A percentile compares a stretch with the other conserved stretches of the same genome.
Evolutionary conservation across 345 rosid species (phyloP).

Genomic region (Streptanthus diversifolius): DNA sequence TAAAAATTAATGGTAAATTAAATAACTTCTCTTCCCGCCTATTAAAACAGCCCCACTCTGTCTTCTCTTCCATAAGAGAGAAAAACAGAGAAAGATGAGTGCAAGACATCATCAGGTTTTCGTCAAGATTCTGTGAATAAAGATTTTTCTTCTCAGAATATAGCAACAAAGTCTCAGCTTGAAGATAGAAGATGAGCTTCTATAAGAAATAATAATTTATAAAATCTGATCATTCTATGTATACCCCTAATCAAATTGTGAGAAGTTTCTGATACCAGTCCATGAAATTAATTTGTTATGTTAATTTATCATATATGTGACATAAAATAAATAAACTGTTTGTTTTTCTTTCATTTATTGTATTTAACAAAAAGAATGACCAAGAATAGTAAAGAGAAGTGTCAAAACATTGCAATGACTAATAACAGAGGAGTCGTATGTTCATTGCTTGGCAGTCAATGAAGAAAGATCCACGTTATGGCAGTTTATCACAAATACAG

Average conservation of each 20-base stretch:
- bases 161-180: constrained; percentile 1
- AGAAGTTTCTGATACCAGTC: not conserved
- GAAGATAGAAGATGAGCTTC: not conserved
- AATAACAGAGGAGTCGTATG: constrained; percentile 6
- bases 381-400: constrained; percentile 26
- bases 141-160: constrained; percentile 7
- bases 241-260: constrained; percentile 7
- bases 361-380: constrained; percentile 3
- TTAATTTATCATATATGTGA: not conserved
- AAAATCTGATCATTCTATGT: not conserved
- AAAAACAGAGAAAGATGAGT: constrained; percentile 17
- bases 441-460: constrained; percentile 7
- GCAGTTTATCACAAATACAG: constrained; percentile 1
- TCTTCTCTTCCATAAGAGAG: constrained; percentile 6
- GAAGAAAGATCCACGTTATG: not conserved
- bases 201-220: not conserved
- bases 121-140: constrained; percentile 2
- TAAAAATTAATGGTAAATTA: not conserved
- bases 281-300: not conserved
- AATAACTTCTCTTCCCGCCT: constrained; percentile 26
- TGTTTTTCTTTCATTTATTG: not conserved
- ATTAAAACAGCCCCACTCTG: not conserved
- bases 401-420: constrained; percentile 10
- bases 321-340: not conserved
- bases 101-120: constrained; percentile 11